A percentile compares a stretch with the other conserved stretches of the same genome.
These are phyloP conservation scores for Micromonas commoda DNA, from an alignment of 139 green algal genomes.

Conservation along the genomic window DNA sequence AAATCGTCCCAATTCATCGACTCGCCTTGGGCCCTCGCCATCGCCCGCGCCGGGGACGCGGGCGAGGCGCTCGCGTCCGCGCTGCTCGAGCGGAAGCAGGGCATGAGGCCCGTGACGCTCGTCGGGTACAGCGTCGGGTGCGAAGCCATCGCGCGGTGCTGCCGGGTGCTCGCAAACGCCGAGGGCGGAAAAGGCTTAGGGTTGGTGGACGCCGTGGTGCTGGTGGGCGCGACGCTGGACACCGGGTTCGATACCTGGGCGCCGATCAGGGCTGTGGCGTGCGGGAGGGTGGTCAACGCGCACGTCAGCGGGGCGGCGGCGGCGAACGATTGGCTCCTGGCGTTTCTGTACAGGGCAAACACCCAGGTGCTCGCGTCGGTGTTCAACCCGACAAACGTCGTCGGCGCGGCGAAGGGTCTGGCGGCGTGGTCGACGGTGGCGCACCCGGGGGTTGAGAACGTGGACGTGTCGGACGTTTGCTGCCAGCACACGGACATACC, in stretches of 20 bases:
- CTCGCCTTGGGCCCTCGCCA: background rate
- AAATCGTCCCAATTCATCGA: background rate
- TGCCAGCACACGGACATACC: background rate
- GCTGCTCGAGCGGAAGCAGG: background rate
- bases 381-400: background rate
- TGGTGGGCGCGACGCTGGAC: background rate
- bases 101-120: background rate
- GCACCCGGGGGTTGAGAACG: background rate
- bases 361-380: background rate
- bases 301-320: background rate
- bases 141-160: background rate
- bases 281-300: background rate
- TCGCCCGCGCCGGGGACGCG: background rate
- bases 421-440: background rate
- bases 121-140: background rate
- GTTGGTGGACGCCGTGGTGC: background rate
- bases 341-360: background rate
- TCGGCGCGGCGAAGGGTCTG: background rate
- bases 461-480: background rate
- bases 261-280: background rate
- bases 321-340: conserved; percentile 10
- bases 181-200: background rate
- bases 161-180: background rate
- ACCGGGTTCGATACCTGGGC: background rate
- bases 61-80: background rate